Evolutionary conservation across 2,329 filamentous ascomycete genomes (phyloP).

Genomic region (Stromatinia cepivora): DNA sequence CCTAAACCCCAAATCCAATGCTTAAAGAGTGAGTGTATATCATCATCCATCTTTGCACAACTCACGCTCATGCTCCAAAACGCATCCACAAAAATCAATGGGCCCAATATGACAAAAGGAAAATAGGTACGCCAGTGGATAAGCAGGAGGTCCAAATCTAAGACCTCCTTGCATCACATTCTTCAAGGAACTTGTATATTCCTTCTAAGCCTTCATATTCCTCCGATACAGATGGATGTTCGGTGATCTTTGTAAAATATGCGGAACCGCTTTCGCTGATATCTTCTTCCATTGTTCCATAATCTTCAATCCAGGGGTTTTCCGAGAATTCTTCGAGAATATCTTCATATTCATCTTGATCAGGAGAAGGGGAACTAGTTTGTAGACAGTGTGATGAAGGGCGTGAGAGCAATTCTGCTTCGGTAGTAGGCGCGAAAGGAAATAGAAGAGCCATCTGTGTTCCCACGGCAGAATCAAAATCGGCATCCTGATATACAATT

Average conservation of each 20-base stretch:
- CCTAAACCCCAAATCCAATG: background rate
- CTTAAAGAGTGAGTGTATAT: background rate
- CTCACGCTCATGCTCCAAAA: background rate
- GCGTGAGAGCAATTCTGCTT: constrained; percentile 34
- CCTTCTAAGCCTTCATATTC: constrained; percentile 64
- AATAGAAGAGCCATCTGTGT: constrained; percentile 77
- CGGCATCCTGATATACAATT: constrained; percentile 71
- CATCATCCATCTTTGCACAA: background rate
- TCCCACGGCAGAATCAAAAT: constrained; percentile 68
- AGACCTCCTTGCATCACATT: constrained; percentile 51
- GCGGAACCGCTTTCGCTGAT: constrained; percentile 38
- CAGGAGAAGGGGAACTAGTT: constrained; percentile 6
- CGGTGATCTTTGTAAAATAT: constrained; percentile 36
- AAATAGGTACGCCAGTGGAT: background rate
- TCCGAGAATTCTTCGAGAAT: constrained; percentile 30
- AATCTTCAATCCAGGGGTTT: constrained; percentile 41
- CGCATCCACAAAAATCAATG: background rate
- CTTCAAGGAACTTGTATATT: constrained; percentile 64
- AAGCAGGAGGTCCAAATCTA: background rate
- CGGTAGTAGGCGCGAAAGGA: constrained; percentile 73
- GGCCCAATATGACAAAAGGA: constrained; percentile 7
- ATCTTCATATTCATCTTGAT: constrained; percentile 40
- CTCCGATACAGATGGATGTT: constrained; percentile 44
- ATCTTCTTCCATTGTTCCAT: constrained; percentile 37
- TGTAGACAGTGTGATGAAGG: constrained; percentile 34